Percentiles rank a stretch among this genome's conserved stretches.
Conservation (phyloP, 2,329 filamentous ascomycete genomes). For the Aspergillus fumigatiaffinis region DNA sequence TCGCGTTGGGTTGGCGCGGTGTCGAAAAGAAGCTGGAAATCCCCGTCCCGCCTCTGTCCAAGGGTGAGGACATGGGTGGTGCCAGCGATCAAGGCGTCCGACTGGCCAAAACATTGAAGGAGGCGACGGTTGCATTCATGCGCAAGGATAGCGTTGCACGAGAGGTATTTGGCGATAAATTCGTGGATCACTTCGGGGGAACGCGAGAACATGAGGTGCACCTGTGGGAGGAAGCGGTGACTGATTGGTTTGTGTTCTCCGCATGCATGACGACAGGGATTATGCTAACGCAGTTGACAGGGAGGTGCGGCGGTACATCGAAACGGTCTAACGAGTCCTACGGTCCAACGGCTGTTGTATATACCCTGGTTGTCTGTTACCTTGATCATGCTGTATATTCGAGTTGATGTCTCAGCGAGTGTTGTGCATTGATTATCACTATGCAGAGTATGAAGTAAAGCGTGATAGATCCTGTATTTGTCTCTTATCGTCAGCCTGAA, state of each 20-base stretch:
- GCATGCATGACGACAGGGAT: neutral
- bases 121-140: conserved; percentile 77
- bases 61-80: conserved; percentile 77
- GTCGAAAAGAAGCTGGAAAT: conserved; percentile 90
- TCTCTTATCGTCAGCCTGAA: neutral
- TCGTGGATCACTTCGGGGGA: conserved; percentile 92
- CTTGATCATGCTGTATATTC: neutral
- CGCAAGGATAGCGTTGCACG: conserved; percentile 78
- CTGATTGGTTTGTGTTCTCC: conserved; percentile 72
- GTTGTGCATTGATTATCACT: neutral
- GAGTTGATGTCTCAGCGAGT: neutral
- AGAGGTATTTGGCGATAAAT: conserved; percentile 88
- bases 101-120: conserved; percentile 78
- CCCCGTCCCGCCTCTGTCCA: conserved; percentile 74
- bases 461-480: neutral
- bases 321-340: conserved; percentile 55
- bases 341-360: neutral
- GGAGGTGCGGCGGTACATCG: conserved; percentile 75
- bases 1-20: conserved; percentile 85
- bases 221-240: conserved; percentile 93
- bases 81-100: conserved; percentile 66
- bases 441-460: neutral
- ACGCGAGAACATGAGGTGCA: conserved; percentile 87
- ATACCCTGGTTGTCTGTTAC: neutral
- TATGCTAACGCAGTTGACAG: conserved; percentile 38